These are phyloP conservation scores for Theobroma grandiflorum DNA, from an alignment of 441 rosid genomes.

Conservation along the genomic window DNA sequence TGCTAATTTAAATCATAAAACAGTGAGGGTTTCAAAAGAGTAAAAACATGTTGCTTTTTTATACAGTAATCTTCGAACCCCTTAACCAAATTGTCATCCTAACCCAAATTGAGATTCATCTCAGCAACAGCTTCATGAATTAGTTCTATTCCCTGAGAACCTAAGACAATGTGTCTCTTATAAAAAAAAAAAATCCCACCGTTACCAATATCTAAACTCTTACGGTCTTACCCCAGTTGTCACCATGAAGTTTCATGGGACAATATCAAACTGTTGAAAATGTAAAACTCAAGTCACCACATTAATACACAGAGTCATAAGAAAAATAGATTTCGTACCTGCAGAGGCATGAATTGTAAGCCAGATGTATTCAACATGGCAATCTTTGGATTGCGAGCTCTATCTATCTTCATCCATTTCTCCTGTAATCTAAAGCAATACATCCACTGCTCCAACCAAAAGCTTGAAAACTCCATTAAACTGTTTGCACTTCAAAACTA, in stretches of 20 bases:
- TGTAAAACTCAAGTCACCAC: neutral
- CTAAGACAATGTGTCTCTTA: neutral
- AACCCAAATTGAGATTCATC: neutral
- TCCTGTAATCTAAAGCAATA: too few species aligned
- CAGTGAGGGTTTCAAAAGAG: neutral
- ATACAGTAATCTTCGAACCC: neutral
- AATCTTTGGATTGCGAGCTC: neutral
- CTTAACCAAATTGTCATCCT: neutral
- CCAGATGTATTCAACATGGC: neutral
- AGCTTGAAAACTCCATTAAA: too few species aligned
- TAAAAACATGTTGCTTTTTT: neutral
- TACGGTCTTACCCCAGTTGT: neutral
- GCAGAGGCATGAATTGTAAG: neutral
- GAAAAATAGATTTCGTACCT: neutral
- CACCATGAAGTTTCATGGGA: neutral
- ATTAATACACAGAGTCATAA: neutral
- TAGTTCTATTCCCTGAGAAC: neutral
- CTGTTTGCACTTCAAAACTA: too few species aligned
- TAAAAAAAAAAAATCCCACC: too few species aligned
- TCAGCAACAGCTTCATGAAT: neutral
- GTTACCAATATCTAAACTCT: neutral
- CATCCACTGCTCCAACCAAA: too few species aligned
- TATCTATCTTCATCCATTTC: too few species aligned
- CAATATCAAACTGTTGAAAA: neutral
- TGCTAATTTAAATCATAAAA: too few species aligned